These are phyloP conservation scores for Geoglossum glabrum DNA, from an alignment of 495 filamentous ascomycete species.

Conservation along the genomic window DNA sequence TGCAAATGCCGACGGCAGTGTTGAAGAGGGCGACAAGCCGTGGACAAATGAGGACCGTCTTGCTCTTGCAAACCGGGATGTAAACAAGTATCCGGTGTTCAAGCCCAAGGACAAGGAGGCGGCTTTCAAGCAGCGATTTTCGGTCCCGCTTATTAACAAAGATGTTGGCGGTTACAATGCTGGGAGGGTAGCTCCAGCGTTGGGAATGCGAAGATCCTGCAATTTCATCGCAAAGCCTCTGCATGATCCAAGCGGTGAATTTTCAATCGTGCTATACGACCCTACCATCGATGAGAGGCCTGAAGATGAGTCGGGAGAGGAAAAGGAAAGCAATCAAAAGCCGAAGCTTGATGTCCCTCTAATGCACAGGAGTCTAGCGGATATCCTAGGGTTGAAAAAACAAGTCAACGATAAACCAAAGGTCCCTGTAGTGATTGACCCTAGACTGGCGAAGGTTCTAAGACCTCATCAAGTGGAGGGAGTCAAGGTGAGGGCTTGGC, in stretches of 20 bases:
- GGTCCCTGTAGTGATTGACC: slow-evolving; percentile 95
- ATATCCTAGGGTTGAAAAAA: slow-evolving; percentile 91
- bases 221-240: slow-evolving; percentile 77
- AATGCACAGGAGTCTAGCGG: slow-evolving; percentile 83
- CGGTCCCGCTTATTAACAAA: slow-evolving; percentile 75
- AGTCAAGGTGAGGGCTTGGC: slow-evolving; percentile 42
- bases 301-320: slow-evolving; percentile 25
- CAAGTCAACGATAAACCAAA: slow-evolving; percentile 62
- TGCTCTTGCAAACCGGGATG: slow-evolving; percentile 70
- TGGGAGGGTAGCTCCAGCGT: slow-evolving; percentile 57
- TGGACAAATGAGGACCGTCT: slow-evolving; percentile 80
- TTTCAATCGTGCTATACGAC: slow-evolving; percentile 90
- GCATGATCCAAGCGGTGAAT: slow-evolving; percentile 89
- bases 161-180: slow-evolving; percentile 47
- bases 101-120: slow-evolving; percentile 71
- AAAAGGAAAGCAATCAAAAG: slow-evolving; percentile 32
- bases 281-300: slow-evolving; percentile 80
- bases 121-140: slow-evolving; percentile 65
- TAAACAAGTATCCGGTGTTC: slow-evolving; percentile 79
- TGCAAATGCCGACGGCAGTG: slow-evolving; percentile 53
- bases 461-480: slow-evolving; percentile 96
- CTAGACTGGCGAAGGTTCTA: slow-evolving; percentile 71
- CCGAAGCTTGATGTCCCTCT: slow-evolving; percentile 57
- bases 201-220: slow-evolving; percentile 69
- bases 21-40: slow-evolving; percentile 52